phyloP scores from a whole-genome alignment of 192 early-diverging fungal species.

The Backusella australiensis region DNA sequence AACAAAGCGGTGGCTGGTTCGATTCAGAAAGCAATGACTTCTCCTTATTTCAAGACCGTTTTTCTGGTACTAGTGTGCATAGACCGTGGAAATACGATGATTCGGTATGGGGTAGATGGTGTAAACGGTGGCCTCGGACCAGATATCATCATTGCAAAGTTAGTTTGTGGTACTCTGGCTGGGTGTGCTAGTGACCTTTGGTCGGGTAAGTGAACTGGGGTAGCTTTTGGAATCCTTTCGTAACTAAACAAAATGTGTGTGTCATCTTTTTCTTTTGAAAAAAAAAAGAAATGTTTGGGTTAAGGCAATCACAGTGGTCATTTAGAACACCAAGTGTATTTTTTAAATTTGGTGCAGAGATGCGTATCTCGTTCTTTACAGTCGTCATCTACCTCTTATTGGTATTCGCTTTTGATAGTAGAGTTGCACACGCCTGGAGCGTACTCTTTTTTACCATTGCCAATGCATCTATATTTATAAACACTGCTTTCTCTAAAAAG shows the following conservation, averaged over 20 bases:
- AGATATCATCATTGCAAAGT: background rate
- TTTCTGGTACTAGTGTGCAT: background rate
- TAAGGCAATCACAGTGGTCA: background rate
- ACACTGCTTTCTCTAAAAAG: background rate
- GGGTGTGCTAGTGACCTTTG: background rate
- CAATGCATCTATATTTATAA: background rate
- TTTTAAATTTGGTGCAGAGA: background rate
- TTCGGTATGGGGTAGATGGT: background rate
- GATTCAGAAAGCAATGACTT: background rate
- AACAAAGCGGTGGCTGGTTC: background rate
- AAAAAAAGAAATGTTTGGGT: background rate
- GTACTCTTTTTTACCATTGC: background rate
- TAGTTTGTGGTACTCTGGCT: background rate
- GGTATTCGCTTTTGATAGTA: background rate
- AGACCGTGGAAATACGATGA: background rate
- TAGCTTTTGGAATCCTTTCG: background rate
- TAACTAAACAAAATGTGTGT: no score
- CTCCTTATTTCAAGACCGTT: background rate
- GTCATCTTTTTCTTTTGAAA: background rate
- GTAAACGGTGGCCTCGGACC: background rate
- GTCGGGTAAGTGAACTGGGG: background rate
- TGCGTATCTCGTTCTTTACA: background rate
- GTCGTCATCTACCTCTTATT: background rate
- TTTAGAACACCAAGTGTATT: background rate
- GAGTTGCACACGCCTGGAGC: background rate